phyloP scores from a whole-genome alignment of 768 basidiomycete species.

The Termitomyces heimii region DNA sequence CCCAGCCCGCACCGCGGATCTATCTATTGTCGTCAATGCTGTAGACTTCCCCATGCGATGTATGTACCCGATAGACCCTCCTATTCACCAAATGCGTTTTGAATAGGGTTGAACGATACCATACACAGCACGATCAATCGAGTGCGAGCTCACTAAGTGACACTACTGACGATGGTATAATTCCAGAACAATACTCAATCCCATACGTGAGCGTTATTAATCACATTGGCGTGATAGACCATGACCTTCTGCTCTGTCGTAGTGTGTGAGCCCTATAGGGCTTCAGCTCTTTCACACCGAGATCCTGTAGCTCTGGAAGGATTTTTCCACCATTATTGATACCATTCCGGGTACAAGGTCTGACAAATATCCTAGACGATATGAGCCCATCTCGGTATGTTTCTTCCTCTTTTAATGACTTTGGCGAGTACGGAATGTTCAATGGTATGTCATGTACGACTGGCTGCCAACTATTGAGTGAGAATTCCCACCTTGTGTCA shows the following conservation, averaged over 20 bases:
- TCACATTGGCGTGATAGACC: background rate
- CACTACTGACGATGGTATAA: slow-evolving; percentile 23
- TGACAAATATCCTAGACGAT: slow-evolving; percentile 38
- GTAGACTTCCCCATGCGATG: slow-evolving; percentile 48
- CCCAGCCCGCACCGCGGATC: slow-evolving; percentile 36
- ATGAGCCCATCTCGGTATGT: slow-evolving; percentile 38
- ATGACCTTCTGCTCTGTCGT: background rate
- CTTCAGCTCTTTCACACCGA: background rate
- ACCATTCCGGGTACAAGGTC: slow-evolving; percentile 49
- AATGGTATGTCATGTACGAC: slow-evolving; percentile 15
- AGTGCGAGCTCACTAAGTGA: slow-evolving; percentile 32
- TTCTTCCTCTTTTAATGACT: background rate
- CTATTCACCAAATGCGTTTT: background rate
- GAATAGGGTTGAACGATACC: slow-evolving; percentile 37
- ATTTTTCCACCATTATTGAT: slow-evolving; percentile 37
- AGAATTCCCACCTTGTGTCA: background rate
- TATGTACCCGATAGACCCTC: slow-evolving; percentile 11
- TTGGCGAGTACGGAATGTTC: background rate
- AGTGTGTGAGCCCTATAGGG: slow-evolving; percentile 31
- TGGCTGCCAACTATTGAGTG: slow-evolving; percentile 30
- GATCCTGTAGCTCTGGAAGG: slow-evolving; percentile 23
- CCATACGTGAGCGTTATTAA: slow-evolving; percentile 41
- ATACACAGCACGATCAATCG: slow-evolving; percentile 50
- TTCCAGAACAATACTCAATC: slow-evolving; percentile 53
- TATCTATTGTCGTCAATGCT: slow-evolving; percentile 42